Evolutionary conservation across 2,329 filamentous ascomycete genomes (phyloP).

Genomic region (Clarireedia homoeocarpa): DNA sequence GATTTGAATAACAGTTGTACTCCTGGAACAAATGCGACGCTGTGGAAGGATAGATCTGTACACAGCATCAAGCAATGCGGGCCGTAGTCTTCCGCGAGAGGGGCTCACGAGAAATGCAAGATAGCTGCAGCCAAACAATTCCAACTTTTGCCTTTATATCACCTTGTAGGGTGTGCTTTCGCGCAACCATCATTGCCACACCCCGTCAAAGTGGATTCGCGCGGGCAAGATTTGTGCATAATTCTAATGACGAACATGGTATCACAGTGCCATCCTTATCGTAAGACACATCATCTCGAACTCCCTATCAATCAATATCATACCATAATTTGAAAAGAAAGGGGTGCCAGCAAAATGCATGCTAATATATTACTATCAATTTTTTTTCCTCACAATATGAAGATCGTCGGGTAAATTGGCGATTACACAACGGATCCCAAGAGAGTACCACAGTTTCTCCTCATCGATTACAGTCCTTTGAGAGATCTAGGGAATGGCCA

Average conservation of each 20-base stretch:
- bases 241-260: conserved; percentile 1
- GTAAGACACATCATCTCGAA: background rate
- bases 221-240: background rate
- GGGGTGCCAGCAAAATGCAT: background rate
- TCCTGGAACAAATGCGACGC: conserved; percentile 5
- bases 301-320: background rate
- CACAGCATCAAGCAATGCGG: conserved; percentile 7
- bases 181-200: background rate
- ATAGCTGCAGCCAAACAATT: background rate
- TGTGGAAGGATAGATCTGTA: conserved; percentile 1
- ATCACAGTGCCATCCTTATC: conserved; percentile 2
- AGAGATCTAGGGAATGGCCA: background rate
- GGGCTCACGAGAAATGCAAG: background rate
- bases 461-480: background rate
- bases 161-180: background rate
- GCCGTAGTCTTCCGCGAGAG: conserved; percentile 7
- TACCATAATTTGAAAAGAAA: background rate
- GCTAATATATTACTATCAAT: background rate
- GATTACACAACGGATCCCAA: background rate
- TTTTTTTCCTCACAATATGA: background rate
- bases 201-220: conserved; percentile 2
- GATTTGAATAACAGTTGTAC: background rate
- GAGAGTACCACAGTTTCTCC: background rate
- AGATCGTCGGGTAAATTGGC: background rate
- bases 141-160: background rate